A percentile compares a stretch with the other conserved stretches of the same genome.
These are phyloP conservation scores for Diaporthe sp. DNA, from an alignment of 2,329 filamentous ascomycete species.

Conservation along the genomic window DNA sequence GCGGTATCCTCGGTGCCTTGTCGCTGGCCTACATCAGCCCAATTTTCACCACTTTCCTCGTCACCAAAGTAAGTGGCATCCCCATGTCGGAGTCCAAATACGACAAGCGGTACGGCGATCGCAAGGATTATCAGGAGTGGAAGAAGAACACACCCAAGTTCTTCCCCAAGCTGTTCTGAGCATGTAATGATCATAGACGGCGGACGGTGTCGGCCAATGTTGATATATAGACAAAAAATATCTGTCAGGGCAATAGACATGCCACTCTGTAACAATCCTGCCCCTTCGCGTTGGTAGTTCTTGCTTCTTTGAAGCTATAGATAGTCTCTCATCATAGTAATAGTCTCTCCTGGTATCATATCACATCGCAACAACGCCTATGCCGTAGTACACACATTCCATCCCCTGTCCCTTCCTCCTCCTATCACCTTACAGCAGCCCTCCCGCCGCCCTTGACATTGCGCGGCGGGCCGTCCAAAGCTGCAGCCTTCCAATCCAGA, in stretches of 20 bases:
- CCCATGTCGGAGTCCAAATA: conserved; percentile 77
- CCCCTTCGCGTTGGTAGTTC: not conserved
- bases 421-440: not conserved
- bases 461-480: not conserved
- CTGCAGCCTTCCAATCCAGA: conserved; percentile 19
- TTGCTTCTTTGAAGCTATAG: conserved; percentile 19
- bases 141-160: conserved; percentile 74
- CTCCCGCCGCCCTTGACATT: not conserved
- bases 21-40: conserved; percentile 68
- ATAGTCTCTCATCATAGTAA: conserved; percentile 15
- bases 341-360: conserved; percentile 27
- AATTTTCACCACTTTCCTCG: conserved; percentile 70
- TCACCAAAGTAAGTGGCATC: conserved; percentile 72
- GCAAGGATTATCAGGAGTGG: conserved; percentile 75
- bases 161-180: conserved; percentile 66
- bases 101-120: conserved; percentile 70
- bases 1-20: conserved; percentile 43
- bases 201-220: not conserved
- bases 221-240: conserved; percentile 2
- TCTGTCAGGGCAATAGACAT: not conserved
- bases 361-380: conserved; percentile 4
- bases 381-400: not conserved
- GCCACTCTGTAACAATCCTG: conserved; percentile 1
- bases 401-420: not conserved
- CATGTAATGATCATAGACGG: not conserved